Evolutionary conservation across 2,329 filamentous ascomycete species (phyloP), one percentile per base, ranked within the genome.

Genomic region (Colletotrichum siamense): DNA sequence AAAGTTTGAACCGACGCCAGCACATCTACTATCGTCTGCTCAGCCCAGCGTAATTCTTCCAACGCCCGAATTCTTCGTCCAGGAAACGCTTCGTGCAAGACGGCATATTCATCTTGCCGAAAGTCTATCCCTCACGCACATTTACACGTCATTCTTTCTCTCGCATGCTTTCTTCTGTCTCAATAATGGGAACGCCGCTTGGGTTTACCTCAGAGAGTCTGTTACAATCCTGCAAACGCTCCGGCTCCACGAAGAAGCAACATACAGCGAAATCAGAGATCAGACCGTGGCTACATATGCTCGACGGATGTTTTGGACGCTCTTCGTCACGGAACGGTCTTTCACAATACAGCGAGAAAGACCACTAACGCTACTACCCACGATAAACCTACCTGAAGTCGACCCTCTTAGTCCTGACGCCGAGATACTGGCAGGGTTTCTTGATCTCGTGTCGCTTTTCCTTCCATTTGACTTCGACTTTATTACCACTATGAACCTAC

Each of bases 141-240:
- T 83, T 0, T 81, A 82, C 13, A 83, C 82, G 4, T 84, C 83
- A 0, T 84, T 84, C 76, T 83, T 84, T 9, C 79, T 84, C 0
- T 84, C 81, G 8, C 79, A 82, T 0, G 78, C 80, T 1, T 81
- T 80, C 34, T 84, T 84, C 18, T 81, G 80, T 2, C 63, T 83
- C 15, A 81, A 79, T 2, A 84, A 81, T 18, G 82, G 84, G 16
- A 84, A 83, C n/a, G 78, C 81, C 0, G 82, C 83, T 1, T 84
- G 83, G 82, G 82, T 81, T 63, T 82, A 59, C 3, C 55, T 59
- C 16, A 26, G 24, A 30, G 55, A 59, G 2, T 59, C 55, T 22
- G 26, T 59, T n/a, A 59, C 55, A 30, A 59, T 59, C 15, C 8
- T 59, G 24, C 55, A 59, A 59, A 59, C 55, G 9, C 26, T 59